phyloP scores from a whole-genome alignment of 2,329 filamentous ascomycete species.

The Colletotrichum spinosum region DNA sequence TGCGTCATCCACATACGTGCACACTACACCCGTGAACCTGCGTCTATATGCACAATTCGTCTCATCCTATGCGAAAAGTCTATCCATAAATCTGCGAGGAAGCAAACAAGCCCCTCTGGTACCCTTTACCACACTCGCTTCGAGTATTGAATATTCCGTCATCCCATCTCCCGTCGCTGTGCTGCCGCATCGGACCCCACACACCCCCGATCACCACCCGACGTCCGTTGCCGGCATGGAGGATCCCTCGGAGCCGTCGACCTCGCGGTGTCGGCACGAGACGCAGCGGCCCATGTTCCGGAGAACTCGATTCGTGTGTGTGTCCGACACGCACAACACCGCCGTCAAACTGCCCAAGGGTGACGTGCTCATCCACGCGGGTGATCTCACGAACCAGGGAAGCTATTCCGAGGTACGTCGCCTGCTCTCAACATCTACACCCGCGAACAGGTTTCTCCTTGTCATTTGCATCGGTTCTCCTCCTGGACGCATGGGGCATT shows the following conservation, averaged over 20 bases:
- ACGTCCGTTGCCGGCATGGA: background rate
- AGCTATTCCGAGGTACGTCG: slow-evolving; percentile 63
- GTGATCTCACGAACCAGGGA: slow-evolving; percentile 81
- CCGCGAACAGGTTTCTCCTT: slow-evolving; percentile 8
- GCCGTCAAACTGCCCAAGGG: slow-evolving; percentile 74
- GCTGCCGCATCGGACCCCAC: too few relatives aligned
- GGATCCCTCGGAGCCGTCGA: background rate
- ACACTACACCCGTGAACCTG: background rate
- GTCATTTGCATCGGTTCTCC: background rate
- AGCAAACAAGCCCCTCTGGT: slow-evolving; percentile 1
- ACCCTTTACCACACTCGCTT: too few relatives aligned
- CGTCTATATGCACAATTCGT: background rate
- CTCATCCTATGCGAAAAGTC: background rate
- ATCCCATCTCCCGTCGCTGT: background rate
- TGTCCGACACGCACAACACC: slow-evolving; percentile 82
- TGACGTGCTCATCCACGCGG: slow-evolving; percentile 81
- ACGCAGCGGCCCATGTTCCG: slow-evolving; percentile 42
- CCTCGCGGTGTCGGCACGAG: slow-evolving; percentile 7
- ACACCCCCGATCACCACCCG: too few relatives aligned
- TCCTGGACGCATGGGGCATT: slow-evolving; percentile 15
- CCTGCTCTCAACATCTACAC: background rate
- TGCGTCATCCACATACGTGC: background rate
- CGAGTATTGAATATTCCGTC: slow-evolving; percentile 3
- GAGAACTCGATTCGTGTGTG: slow-evolving; percentile 76
- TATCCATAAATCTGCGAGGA: too few relatives aligned